A percentile compares a stretch with the other conserved stretches of the same genome.
Conservation (phyloP, 352 stramenopile genomes). For the Pythium monospermum region DNA sequence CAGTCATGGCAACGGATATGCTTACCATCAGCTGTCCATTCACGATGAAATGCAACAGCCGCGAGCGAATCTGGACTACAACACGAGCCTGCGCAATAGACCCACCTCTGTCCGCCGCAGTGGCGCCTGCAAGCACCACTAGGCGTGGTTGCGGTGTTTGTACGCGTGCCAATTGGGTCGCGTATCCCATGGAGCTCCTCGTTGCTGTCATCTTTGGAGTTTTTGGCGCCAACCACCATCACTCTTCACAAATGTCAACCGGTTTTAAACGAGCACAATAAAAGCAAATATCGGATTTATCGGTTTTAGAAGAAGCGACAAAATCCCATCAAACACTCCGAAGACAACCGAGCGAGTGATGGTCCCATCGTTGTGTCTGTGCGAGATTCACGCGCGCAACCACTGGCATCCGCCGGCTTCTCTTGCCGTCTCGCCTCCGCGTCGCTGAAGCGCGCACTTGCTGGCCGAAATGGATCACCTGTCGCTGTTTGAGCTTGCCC, state of each 20-base stretch:
- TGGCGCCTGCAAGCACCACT: slow-evolving; percentile 11
- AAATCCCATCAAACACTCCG: too few relatives aligned
- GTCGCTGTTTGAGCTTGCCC: slow-evolving; percentile 40
- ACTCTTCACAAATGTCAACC: slow-evolving; percentile 5
- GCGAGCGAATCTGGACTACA: slow-evolving; percentile 40
- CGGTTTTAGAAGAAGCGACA: slow-evolving; percentile 5
- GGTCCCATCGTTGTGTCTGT: slow-evolving; percentile 11
- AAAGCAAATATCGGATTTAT: slow-evolving; percentile 6
- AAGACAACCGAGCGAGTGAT: too few relatives aligned
- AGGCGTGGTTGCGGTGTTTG: slow-evolving; percentile 30
- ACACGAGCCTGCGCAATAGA: slow-evolving; percentile 5
- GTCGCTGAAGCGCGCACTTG: too few relatives aligned
- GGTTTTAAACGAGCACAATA: neutral
- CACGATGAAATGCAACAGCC: slow-evolving; percentile 43
- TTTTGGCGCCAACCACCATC: neutral
- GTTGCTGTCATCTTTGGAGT: neutral
- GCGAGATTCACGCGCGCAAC: neutral
- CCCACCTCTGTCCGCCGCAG: neutral
- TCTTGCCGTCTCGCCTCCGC: neutral
- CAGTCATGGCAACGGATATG: too few relatives aligned
- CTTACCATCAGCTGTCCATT: slow-evolving; percentile 37
- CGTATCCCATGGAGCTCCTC: neutral
- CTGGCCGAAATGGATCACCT: slow-evolving; percentile 81
- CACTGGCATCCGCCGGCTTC: neutral
- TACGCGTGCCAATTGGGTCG: slow-evolving; percentile 36